A percentile compares a stretch with the other conserved stretches of the same genome.
Evolutionary conservation across 202 grass and related monocot species (phyloP).

Genomic region (Zizania palustris): DNA sequence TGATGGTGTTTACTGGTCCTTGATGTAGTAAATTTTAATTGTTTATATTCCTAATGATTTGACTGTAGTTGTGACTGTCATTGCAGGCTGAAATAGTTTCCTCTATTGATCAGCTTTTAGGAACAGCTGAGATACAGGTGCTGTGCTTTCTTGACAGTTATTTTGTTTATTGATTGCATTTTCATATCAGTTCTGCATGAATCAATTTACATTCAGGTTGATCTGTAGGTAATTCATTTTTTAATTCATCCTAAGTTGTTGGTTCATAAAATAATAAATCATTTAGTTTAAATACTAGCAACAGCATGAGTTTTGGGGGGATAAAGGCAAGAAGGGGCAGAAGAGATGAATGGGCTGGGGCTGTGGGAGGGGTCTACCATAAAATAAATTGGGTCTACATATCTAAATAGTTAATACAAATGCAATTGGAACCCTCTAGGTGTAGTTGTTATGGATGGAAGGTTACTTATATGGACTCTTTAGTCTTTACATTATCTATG

Average conservation of each 20-base stretch:
- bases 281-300: background rate
- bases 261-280: background rate
- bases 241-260: background rate
- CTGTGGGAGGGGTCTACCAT: background rate
- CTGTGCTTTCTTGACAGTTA: background rate
- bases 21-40: slow-evolving; percentile 25
- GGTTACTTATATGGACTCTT: no score
- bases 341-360: no score
- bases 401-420: no score
- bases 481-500: no score
- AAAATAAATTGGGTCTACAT: no score
- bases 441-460: no score
- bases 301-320: background rate
- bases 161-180: background rate
- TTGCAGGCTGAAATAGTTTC: slow-evolving; percentile 80
- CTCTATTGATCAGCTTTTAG: slow-evolving; percentile 77
- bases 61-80: slow-evolving; percentile 39
- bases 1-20: background rate
- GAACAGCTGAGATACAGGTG: slow-evolving; percentile 82
- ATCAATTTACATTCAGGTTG: slow-evolving; percentile 22
- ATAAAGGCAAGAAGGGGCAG: background rate
- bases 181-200: background rate
- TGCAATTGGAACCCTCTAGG: no score
- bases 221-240: slow-evolving; percentile 25
- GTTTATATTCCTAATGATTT: slow-evolving; percentile 33